phyloP scores from a whole-genome alignment of 352 stramenopile species.

The Phytophthora pseudosyringae region DNA sequence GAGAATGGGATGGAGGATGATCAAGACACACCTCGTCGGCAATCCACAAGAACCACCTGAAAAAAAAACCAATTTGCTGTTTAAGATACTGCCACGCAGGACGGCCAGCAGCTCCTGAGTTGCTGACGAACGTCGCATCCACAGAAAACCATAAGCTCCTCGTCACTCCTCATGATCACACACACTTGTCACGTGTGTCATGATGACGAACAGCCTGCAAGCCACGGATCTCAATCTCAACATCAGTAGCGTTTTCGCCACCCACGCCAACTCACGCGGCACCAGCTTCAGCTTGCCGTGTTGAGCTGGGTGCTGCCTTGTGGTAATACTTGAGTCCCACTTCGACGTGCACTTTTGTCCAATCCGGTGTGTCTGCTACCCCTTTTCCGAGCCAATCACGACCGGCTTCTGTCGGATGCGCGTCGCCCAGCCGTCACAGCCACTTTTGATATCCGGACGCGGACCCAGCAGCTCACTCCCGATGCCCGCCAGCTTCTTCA shows the following conservation, averaged over 20 bases:
- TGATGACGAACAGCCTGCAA: slow-evolving; percentile 2
- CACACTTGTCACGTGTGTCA: neutral
- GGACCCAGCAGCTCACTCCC: neutral
- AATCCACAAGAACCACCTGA: too few species aligned
- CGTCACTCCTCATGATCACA: neutral
- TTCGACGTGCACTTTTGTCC: slow-evolving; percentile 7
- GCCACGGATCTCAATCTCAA: neutral
- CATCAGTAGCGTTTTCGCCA: neutral
- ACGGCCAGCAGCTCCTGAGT: too few species aligned
- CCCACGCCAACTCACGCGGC: slow-evolving; percentile 2
- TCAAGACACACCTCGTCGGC: too few species aligned
- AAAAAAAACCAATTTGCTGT: too few species aligned
- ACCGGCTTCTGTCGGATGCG: neutral
- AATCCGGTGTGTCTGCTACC: neutral
- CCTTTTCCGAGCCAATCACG: slow-evolving; percentile 7
- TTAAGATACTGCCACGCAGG: too few species aligned
- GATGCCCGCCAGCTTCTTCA: slow-evolving; percentile 84
- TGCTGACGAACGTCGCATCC: too few species aligned
- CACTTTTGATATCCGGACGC: slow-evolving; percentile 11
- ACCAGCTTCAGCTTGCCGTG: neutral
- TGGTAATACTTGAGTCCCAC: slow-evolving; percentile 4
- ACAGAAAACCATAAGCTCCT: neutral
- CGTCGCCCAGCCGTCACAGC: slow-evolving; percentile 14
- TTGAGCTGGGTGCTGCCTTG: neutral
- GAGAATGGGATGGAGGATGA: too few species aligned